phyloP scores from a whole-genome alignment of 768 basidiomycete genomes.

The Ramaria sp. region DNA sequence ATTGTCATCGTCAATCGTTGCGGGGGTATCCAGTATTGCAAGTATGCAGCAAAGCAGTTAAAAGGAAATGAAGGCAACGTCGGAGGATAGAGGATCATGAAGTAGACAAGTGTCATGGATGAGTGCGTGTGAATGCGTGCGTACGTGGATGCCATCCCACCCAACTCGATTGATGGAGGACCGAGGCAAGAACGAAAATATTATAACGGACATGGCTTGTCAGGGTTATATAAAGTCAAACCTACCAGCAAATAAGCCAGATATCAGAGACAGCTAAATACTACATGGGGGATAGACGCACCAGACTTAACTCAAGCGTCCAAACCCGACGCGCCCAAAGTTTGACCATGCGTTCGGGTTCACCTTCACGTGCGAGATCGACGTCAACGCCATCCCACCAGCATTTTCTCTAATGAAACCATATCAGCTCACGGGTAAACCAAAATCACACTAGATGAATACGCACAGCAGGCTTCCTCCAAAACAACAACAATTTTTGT shows the following conservation, averaged over 20 bases:
- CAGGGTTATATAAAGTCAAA: background rate
- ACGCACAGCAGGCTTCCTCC: slow-evolving; percentile 98
- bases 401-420: slow-evolving; percentile 72
- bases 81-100: background rate
- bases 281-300: slow-evolving; percentile 20
- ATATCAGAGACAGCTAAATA: background rate
- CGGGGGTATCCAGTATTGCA: background rate
- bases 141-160: background rate
- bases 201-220: background rate
- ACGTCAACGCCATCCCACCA: slow-evolving; percentile 99
- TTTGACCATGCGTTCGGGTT: slow-evolving; percentile 49
- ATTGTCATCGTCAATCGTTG: background rate
- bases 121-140: too few relatives aligned
- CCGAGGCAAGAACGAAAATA: background rate
- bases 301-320: slow-evolving; percentile 95
- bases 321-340: slow-evolving; percentile 97
- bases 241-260: background rate
- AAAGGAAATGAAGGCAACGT: background rate
- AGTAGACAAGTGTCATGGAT: too few relatives aligned
- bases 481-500: slow-evolving; percentile 93
- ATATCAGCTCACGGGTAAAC: background rate
- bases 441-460: slow-evolving; percentile 8
- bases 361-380: slow-evolving; percentile 51
- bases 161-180: background rate
- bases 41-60: background rate